Percentiles rank a stretch among this genome's conserved stretches.
Conservation (phyloP, 208 protist species). For the Porcisia deanei region DNA sequence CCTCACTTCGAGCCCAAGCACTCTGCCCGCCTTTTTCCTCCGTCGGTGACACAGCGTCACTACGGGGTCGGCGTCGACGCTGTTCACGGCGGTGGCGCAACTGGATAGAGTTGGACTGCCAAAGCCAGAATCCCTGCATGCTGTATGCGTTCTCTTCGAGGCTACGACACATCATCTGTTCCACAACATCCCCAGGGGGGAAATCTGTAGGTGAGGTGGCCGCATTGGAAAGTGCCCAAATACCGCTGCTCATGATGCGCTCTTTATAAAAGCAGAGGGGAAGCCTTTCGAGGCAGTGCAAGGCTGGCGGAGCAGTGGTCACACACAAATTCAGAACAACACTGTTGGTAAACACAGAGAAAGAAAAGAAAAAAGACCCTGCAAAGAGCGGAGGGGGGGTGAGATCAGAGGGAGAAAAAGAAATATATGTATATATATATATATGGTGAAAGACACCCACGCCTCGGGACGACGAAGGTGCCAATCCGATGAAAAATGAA, state of each 20-base stretch:
- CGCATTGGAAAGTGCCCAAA: constrained; percentile 14
- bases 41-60: background rate
- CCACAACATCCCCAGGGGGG: constrained; percentile 20
- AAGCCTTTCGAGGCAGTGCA: background rate
- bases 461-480: too few relatives aligned
- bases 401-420: too few relatives aligned
- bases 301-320: background rate
- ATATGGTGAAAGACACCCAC: too few relatives aligned
- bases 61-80: constrained; percentile 18
- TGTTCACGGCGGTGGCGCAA: constrained; percentile 26
- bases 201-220: constrained; percentile 7
- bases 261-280: constrained; percentile 2
- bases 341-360: background rate
- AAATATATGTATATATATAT: too few relatives aligned
- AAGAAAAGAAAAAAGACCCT: too few relatives aligned
- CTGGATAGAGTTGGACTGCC: constrained; percentile 34
- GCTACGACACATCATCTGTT: constrained; percentile 27
- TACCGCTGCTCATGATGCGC: constrained; percentile 6
- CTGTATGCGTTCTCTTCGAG: constrained; percentile 39
- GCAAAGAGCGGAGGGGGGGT: too few relatives aligned
- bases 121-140: constrained; percentile 35
- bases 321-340: background rate
- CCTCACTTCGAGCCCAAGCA: background rate
- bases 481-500: too few relatives aligned
- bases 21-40: background rate